Conservation (phyloP, 805 yeast species). For the Wickerhamiella alocasiicola region DNA sequence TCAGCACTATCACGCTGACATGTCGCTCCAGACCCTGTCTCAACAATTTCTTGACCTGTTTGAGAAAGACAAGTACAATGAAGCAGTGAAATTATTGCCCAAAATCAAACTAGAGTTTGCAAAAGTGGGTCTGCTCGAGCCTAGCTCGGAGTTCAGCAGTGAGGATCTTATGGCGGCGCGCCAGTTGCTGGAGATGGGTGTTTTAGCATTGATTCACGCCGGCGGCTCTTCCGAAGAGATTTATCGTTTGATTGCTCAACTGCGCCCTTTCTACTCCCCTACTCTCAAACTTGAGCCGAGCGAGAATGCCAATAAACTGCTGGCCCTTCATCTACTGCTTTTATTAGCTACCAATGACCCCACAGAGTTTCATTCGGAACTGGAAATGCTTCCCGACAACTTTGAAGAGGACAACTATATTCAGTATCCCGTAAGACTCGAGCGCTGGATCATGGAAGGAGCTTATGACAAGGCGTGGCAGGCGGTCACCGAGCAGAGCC, state of each 20-base stretch:
- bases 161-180: constrained; percentile 66
- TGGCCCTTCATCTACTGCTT: constrained; percentile 63
- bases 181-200: constrained; percentile 78
- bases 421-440: constrained; percentile 77
- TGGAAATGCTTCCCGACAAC: constrained; percentile 52
- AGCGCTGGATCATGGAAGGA: constrained; percentile 92
- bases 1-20: not conserved
- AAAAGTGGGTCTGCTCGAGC: constrained; percentile 64
- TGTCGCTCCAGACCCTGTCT: constrained; percentile 55
- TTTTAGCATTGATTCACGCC: constrained; percentile 58
- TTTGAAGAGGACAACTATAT: constrained; percentile 60
- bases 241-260: constrained; percentile 57
- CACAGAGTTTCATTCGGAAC: constrained; percentile 79
- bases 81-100: constrained; percentile 51
- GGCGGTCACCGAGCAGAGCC: constrained; percentile 43
- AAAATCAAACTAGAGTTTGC: constrained; percentile 69
- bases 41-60: constrained; percentile 55
- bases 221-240: constrained; percentile 47
- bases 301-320: constrained; percentile 55
- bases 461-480: constrained; percentile 86
- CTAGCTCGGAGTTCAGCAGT: constrained; percentile 32
- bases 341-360: constrained; percentile 73
- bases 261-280: constrained; percentile 61
- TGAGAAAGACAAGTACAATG: constrained; percentile 45
- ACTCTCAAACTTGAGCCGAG: constrained; percentile 34